Percentiles rank a stretch among this genome's conserved stretches.
Conservation (phyloP, 495 filamentous ascomycete species). For the Staphylotrichum tortipilum region DNA sequence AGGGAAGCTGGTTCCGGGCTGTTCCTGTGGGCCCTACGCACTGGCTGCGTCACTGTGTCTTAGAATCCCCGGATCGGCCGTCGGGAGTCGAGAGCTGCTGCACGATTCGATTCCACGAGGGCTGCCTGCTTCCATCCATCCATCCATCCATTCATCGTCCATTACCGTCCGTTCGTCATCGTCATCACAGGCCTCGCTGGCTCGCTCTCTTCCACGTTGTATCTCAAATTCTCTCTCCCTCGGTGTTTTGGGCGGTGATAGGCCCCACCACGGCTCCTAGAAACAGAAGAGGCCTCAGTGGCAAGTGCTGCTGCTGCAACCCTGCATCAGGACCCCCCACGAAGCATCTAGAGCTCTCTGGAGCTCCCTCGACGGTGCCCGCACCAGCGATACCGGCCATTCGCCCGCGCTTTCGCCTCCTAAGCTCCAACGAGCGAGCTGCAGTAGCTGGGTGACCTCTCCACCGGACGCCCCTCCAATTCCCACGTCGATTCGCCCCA, state of each 20-base stretch:
- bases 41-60: constrained; percentile 21
- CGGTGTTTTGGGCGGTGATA: too few relatives aligned
- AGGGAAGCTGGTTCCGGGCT: too few relatives aligned
- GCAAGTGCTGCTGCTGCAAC: constrained; percentile 1
- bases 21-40: too few relatives aligned
- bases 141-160: too few relatives aligned
- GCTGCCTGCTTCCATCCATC: too few relatives aligned
- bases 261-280: neutral
- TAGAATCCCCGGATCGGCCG: too few relatives aligned
- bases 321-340: neutral
- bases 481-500: constrained; percentile 1
- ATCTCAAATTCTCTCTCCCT: too few relatives aligned
- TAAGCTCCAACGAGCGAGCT: constrained; percentile 14
- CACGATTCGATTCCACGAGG: too few relatives aligned
- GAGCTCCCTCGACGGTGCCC: constrained; percentile 2
- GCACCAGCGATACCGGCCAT: neutral
- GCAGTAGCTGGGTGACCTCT: constrained; percentile 6
- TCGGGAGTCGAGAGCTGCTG: too few relatives aligned
- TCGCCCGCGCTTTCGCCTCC: constrained; percentile 3
- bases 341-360: constrained; percentile 5
- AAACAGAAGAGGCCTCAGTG: constrained; percentile 12
- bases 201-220: too few relatives aligned
- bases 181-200: too few relatives aligned
- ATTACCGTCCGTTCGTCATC: too few relatives aligned
- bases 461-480: constrained; percentile 7